A percentile compares a stretch with the other conserved stretches of the same genome.
Evolutionary conservation across 805 yeast species (phyloP).

Genomic region (Wickerhamomyces silvicola): DNA sequence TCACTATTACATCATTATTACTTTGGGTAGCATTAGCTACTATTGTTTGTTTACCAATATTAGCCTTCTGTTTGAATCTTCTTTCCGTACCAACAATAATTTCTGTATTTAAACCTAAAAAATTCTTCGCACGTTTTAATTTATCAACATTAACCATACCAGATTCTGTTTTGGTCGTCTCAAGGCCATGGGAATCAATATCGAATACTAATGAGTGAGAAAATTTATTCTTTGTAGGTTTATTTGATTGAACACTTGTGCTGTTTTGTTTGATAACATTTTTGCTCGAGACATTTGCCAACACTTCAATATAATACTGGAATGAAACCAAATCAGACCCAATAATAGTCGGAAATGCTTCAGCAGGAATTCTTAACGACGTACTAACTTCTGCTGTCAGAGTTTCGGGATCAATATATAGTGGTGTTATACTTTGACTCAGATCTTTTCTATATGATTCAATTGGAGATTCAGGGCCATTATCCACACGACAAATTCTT

Average conservation of each 20-base stretch:
- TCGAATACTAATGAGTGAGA: constrained; percentile 20
- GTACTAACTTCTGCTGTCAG: constrained; percentile 53
- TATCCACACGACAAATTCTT: constrained; percentile 67
- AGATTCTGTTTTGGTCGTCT: constrained; percentile 16
- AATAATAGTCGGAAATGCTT: constrained; percentile 77
- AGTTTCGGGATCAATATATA: constrained; percentile 67
- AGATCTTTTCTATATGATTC: constrained; percentile 75
- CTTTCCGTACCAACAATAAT: constrained; percentile 76
- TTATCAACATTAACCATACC: constrained; percentile 72
- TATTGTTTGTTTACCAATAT: constrained; percentile 10
- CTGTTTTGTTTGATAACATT: constrained; percentile 23
- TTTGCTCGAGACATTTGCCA: constrained; percentile 71
- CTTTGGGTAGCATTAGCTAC: constrained; percentile 4
- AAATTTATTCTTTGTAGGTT: constrained; percentile 15
- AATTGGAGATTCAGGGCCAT: constrained; percentile 44
- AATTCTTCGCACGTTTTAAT: constrained; percentile 68
- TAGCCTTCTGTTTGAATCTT: constrained; percentile 9
- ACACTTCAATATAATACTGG: constrained; percentile 78
- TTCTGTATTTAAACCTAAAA: constrained; percentile 75
- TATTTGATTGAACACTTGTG: constrained; percentile 19
- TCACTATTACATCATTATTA: constrained; percentile 1
- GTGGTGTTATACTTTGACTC: constrained; percentile 68
- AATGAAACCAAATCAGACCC: constrained; percentile 69
- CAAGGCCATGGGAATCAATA: constrained; percentile 18
- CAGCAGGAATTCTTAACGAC: constrained; percentile 68